phyloP scores from a whole-genome alignment of 176 grass and related monocot species.

The Ampelocalamus luodianensis region DNA sequence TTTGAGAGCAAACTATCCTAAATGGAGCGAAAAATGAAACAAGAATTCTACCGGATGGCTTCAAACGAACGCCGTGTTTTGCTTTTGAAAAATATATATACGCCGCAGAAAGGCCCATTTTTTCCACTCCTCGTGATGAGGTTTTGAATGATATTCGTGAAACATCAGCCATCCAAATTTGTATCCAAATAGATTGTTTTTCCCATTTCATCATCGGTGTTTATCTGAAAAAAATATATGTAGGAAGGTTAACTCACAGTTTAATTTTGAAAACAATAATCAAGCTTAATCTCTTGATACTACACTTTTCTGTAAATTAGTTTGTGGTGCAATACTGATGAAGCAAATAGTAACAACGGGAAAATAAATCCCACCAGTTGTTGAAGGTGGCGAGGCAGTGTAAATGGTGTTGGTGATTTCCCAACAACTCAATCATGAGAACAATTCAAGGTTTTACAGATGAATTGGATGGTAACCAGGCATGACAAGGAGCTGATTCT shows the following conservation, averaged over 20 bases:
- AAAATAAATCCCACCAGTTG: not conserved
- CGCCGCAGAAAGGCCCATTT: conserved; percentile 8
- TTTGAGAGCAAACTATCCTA: conserved; percentile 37
- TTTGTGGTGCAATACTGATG: not conserved
- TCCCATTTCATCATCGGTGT: conserved; percentile 20
- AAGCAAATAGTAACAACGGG: not conserved
- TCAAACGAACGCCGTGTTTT: conserved; percentile 2
- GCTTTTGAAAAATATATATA: conserved; percentile 13
- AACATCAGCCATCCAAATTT: conserved; percentile 7
- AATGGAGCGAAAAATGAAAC: conserved; percentile 17
- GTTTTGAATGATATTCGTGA: conserved; percentile 14
- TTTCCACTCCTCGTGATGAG: conserved; percentile 5
- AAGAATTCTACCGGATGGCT: conserved; percentile 24
- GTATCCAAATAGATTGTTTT: not conserved
- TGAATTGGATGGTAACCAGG: conserved; percentile 2
- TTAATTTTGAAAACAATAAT: conserved; percentile 5
- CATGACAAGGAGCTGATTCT: conserved; percentile 15
- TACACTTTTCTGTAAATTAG: not conserved
- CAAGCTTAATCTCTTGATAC: not conserved
- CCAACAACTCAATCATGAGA: conserved; percentile 20
- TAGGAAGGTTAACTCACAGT: conserved; percentile 22
- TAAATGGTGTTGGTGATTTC: not conserved
- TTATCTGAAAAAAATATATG: conserved; percentile 32
- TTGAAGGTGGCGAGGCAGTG: not conserved
- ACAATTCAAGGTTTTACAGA: not conserved